Evolutionary conservation across 202 grass and related monocot species (phyloP), one percentile per base, ranked within the genome.

Genomic region (Elaeis oleifera): DNA sequence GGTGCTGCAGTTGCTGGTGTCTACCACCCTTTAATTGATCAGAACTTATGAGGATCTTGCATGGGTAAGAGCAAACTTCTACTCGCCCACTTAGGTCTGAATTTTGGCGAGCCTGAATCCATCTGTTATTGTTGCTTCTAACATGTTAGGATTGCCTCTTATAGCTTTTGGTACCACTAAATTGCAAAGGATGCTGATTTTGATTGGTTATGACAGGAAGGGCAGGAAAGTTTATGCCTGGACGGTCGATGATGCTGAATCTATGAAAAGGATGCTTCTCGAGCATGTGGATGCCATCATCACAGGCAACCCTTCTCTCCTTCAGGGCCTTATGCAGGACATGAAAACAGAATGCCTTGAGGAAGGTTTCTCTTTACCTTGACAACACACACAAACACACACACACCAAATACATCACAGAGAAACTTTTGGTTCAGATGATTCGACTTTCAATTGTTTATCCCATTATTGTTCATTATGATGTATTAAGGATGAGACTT

Each of bases 211-310:
- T 20, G 58, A 68, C 88, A 97, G 94, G 63, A 76, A 70, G 52
- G 74, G 62, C 19, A 80, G 76, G 71, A 89, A 86, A 78, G 76
- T 86, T 13, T 97, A 84, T 81, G 84, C 85, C n/a, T 97, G 94
- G 94, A 97, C 94, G 19, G 88, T 97, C 51, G 94, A 97, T 16
- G 84, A 92, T 78, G 36, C 23, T 0, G 75, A 78, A 56, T 86
- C 82, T 27, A 91, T 97, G 94, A 73, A 62, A 64, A 97, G 71
- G 73, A 84, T 92, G 80, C 59, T 97, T 50, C 61, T 64, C 65
- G 79, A 92, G 61, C 71, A 71, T 25, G 94, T 97, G 20, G 94
- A 92, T 70, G 88, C 84, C 3, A 81, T 97, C 56, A 79, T 97
- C 32, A 97, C 88, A 5, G 82, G 88, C 67, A 88, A 97, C 48